phyloP scores from a whole-genome alignment of 75 land plant species.

The Cryptomeria japonica region DNA sequence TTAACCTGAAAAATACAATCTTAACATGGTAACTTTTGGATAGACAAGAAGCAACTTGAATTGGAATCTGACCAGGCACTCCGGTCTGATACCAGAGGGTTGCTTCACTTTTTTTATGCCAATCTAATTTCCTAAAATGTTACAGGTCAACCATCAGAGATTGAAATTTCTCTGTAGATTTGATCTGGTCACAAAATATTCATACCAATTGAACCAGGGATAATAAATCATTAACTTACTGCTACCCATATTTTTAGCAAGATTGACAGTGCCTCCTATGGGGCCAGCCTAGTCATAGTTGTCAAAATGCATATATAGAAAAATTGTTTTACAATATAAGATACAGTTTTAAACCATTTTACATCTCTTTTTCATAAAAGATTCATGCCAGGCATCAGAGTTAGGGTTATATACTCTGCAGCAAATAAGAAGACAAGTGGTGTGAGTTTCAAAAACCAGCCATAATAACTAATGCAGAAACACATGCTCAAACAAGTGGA shows the following conservation, averaged over 20 bases:
- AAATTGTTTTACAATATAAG: background rate
- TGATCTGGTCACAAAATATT: background rate
- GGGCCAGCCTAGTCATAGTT: background rate
- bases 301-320: background rate
- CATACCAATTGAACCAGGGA: background rate
- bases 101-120: background rate
- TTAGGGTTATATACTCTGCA: background rate
- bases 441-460: background rate
- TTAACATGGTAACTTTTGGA: too few species aligned
- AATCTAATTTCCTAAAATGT: too few species aligned
- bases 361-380: background rate
- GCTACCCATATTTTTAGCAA: background rate
- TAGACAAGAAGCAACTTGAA: background rate
- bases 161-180: background rate
- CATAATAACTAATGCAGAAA: background rate
- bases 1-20: too few species aligned
- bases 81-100: background rate
- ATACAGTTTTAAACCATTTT: background rate
- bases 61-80: background rate
- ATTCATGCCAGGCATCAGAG: background rate
- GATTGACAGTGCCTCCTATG: background rate
- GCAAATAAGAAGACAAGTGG: background rate
- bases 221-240: background rate
- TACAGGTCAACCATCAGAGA: too few species aligned
- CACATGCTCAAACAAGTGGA: background rate